Evolutionary conservation across 345 rosid genomes (phyloP).

Genomic region (Euphorbia pulcherrima): DNA sequence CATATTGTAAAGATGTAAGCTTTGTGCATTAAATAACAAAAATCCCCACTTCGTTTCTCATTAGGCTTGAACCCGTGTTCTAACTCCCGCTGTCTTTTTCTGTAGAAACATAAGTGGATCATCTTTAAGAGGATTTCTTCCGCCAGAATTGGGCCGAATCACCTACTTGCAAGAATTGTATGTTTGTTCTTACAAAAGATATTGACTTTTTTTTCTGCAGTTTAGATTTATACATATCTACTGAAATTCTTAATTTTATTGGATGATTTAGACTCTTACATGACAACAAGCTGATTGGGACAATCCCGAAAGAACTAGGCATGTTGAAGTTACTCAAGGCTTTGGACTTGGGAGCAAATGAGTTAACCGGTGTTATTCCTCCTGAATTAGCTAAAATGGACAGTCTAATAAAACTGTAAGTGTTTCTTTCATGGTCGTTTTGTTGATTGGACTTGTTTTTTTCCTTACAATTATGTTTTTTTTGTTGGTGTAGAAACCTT

Average conservation of each 20-base stretch:
- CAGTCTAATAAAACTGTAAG: conserved; percentile 53
- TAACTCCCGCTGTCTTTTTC: conserved; percentile 10
- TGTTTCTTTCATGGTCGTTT: conserved; percentile 1
- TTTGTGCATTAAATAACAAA: no score
- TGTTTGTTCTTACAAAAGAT: conserved; percentile 15
- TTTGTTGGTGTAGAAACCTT: conserved; percentile 61
- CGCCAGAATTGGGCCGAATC: conserved; percentile 72
- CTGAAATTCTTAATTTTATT: conserved; percentile 15
- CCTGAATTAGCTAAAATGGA: conserved; percentile 69
- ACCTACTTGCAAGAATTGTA: conserved; percentile 75
- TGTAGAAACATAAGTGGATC: conserved; percentile 75
- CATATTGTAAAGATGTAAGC: conserved; percentile 84
- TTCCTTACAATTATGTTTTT: conserved; percentile 11
- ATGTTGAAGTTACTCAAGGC: conserved; percentile 61
- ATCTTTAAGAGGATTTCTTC: conserved; percentile 75
- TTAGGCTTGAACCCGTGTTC: no score
- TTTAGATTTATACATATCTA: not conserved
- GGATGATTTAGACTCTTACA: conserved; percentile 58
- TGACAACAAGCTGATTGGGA: conserved; percentile 64
- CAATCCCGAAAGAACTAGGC: conserved; percentile 85
- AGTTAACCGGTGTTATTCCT: conserved; percentile 75
- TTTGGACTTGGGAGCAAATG: conserved; percentile 92
- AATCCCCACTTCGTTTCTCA: no score
- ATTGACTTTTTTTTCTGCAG: not conserved
- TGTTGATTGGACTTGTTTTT: conserved; percentile 5